These are phyloP conservation scores for Phytophthora podocarpi DNA, from an alignment of 352 stramenopile species.

Conservation along the genomic window DNA sequence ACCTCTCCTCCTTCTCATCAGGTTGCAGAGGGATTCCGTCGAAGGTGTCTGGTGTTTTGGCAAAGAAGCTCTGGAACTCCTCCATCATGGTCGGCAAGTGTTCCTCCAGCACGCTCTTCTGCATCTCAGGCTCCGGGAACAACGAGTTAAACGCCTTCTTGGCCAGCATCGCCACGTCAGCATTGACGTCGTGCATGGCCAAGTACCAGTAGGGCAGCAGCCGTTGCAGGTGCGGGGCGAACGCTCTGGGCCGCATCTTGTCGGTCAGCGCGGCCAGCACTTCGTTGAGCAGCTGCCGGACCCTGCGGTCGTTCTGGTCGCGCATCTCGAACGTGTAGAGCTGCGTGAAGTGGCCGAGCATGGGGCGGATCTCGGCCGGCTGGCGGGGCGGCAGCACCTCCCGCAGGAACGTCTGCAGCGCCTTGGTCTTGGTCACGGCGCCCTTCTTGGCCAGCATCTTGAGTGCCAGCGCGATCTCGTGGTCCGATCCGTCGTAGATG, in stretches of 20 bases:
- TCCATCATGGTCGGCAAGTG: constrained; percentile 56
- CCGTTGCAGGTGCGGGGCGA: constrained; percentile 69
- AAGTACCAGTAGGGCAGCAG: constrained; percentile 82
- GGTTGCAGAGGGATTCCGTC: constrained; percentile 60
- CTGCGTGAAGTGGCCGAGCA: constrained; percentile 80
- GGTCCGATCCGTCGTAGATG: constrained; percentile 82
- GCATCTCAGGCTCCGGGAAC: constrained; percentile 43
- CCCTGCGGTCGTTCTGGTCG: constrained; percentile 85
- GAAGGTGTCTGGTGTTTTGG: constrained; percentile 63
- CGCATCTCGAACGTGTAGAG: constrained; percentile 82
- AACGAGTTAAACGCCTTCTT: constrained; percentile 60
- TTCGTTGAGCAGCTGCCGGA: constrained; percentile 78
- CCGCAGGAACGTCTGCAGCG: constrained; percentile 60
- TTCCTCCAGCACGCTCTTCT: constrained; percentile 42
- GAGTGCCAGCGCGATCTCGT: constrained; percentile 76
- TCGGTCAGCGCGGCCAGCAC: constrained; percentile 58
- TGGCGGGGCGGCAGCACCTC: constrained; percentile 69
- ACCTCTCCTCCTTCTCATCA: constrained; percentile 78
- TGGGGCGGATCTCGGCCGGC: constrained; percentile 60
- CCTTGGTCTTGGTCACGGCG: constrained; percentile 82
- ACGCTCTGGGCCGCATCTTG: constrained; percentile 76
- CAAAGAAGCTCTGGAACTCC: constrained; percentile 68
- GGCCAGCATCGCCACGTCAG: constrained; percentile 55
- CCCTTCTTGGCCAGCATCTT: constrained; percentile 90
- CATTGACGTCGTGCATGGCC: constrained; percentile 79